Conservation (phyloP, 2,329 filamentous ascomycete genomes). For the Phialophora macrospora region DNA sequence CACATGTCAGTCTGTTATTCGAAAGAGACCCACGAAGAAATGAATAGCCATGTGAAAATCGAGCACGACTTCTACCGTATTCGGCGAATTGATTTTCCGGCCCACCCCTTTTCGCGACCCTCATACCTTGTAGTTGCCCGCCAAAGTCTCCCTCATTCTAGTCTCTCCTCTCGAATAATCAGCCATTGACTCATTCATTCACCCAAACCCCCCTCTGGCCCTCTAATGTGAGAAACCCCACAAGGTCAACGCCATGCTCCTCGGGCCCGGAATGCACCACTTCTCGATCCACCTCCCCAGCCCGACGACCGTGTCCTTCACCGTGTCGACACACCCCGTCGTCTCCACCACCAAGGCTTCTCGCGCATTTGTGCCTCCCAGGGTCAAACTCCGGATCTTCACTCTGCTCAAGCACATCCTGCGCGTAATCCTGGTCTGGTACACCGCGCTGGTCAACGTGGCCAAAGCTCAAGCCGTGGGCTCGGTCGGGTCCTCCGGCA, state of each 20-base stretch:
- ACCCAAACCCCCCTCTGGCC: neutral
- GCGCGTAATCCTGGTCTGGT: constrained; percentile 51
- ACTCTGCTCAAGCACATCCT: constrained; percentile 53
- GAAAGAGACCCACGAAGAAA: no score
- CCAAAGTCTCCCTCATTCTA: neutral
- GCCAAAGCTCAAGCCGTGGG: constrained; percentile 42
- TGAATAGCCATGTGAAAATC: no score
- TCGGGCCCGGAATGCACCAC: constrained; percentile 38
- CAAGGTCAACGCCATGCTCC: neutral
- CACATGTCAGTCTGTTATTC: no score
- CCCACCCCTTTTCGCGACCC: no score
- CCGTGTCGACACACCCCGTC: constrained; percentile 75
- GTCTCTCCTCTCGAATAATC: neutral
- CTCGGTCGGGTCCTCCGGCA: constrained; percentile 40
- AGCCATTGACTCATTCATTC: neutral
- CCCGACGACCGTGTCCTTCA: constrained; percentile 89
- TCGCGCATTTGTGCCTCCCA: neutral
- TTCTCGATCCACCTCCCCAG: constrained; percentile 72
- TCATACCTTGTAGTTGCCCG: no score
- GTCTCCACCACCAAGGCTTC: constrained; percentile 33
- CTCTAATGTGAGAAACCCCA: neutral
- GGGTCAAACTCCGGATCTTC: constrained; percentile 38
- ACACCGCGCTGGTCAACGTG: constrained; percentile 47
- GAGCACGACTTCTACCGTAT: no score
- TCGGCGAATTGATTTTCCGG: no score